Base-by-base conservation (phyloP, 345 rosid species). In the Ceriops tagal region DNA sequence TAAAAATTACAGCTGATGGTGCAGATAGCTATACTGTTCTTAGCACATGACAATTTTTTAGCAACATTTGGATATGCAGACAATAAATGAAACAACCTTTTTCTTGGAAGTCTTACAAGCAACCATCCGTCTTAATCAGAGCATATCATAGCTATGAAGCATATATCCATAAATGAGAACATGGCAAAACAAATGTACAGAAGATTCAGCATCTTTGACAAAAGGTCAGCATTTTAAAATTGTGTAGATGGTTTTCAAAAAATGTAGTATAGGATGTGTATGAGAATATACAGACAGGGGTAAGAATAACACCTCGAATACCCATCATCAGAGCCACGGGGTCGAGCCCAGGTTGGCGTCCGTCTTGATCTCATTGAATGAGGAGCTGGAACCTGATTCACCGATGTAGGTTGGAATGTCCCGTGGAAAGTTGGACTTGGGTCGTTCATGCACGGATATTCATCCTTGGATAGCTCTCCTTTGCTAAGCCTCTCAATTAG, bases 301-400 rank as follows among this genome's bases (percentile, higher is more conserved):
- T 0, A 61, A 73, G 22, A 69, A 31, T 20, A 61, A 32, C 59
- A 92, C 99, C 99, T 87, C 74, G 96, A 86, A 76, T 90, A 92
- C 13, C 93, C 97, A 76, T 88, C 98, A 70, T 96, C 96, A 69
- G 98, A 79, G 52, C 70, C 67, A 20, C 80, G 75, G 59, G 75
- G 78, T 37, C 75, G 76, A 59, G 87, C 84, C 79, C 82, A 81
- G 20, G 97, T 96, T 8, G 99, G 79, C 47, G 95, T 88, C 71
- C 96, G 84, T 78, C 89, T 85, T 27, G 97, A 91, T 87, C 99
- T 88, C 93, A 88, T 90, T 24, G 98, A 90, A 81, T 89, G 98
- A 76, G 89, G 92, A 66, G 82, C 86, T 49, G 88, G 86, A 73
- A 78, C 67, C 24, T 83, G 79, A 63, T 68, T 70, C 61, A 70